Base-by-base conservation (phyloP, 129 eudicot species). In the Lactuca saligna region DNA sequence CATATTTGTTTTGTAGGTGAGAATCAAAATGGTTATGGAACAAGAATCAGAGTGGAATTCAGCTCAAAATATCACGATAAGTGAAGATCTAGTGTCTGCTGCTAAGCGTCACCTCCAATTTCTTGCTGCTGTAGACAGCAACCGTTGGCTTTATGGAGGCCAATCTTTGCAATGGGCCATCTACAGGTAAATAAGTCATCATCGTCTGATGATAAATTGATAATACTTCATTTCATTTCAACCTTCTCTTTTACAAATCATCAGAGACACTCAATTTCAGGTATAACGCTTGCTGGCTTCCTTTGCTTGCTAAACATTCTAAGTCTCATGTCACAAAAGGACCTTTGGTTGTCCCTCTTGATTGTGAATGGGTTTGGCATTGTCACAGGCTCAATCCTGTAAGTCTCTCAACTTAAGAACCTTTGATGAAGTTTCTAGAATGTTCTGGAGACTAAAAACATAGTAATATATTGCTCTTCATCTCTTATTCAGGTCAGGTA, bases 291-390 rank as follows among this genome's bases (percentile, higher is more conserved):
- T 93, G 66, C 42, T 93, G 99, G 99, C 97, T 93, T 71, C 99
- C 99, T 3, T 60, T 93, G 93, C 95, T 93, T 69, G 92, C 88
- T 65, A 85, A 72, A 65, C 84, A 87, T 70, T 66, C 83, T 0
- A 85, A 87, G 65, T 75, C 85, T 32, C 78, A 29, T 15, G 56
- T 87, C 63, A 77, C 75, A 35, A 75, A 83, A 44, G 99, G 89
- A 62, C 95, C 99, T 57, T 72, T 93, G 65, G 97, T 93, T 77
- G 90, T 89, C 78, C 99, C 99, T 53, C 87, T 93, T 73, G 99
- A 93, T 54, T 93, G 95, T 78, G 99, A 93, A 85, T 93, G 97
- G 99, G 82, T 93, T 71, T 93, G 99, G 97, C 99, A 93, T 57
- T 89, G 95, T 75, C 99, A 93, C 79, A 78, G 97, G 80, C 99